These are phyloP conservation scores for Neonectria coccinea DNA, from an alignment of 2,329 filamentous ascomycete species.

Conservation along the genomic window DNA sequence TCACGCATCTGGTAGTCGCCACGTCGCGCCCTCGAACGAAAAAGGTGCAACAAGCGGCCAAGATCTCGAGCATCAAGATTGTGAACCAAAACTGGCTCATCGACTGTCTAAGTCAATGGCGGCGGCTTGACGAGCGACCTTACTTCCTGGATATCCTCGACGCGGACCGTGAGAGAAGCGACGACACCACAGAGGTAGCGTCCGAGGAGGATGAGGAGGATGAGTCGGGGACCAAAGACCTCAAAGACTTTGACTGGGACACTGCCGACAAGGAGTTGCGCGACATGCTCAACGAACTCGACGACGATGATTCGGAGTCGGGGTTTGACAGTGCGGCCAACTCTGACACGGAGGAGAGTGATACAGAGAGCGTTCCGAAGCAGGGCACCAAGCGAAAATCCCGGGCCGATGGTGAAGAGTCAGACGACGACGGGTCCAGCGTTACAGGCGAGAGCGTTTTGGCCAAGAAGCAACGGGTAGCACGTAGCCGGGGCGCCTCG, in stretches of 20 bases:
- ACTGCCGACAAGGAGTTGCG: constrained; percentile 78
- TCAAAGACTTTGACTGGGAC: constrained; percentile 71
- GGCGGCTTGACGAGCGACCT: constrained; percentile 79
- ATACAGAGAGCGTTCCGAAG: constrained; percentile 42
- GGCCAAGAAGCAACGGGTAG: constrained; percentile 64
- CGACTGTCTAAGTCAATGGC: constrained; percentile 87
- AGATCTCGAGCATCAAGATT: constrained; percentile 85
- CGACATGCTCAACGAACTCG: constrained; percentile 74
- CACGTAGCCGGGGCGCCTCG: constrained; percentile 59
- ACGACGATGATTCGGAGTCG: constrained; percentile 57
- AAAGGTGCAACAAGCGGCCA: constrained; percentile 89
- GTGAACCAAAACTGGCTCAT: constrained; percentile 92
- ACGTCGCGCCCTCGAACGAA: constrained; percentile 81
- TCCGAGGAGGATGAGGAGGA: constrained; percentile 50
- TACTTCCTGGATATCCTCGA: constrained; percentile 83
- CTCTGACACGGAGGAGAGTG: constrained; percentile 47
- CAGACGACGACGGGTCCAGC: constrained; percentile 49
- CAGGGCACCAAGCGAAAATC: constrained; percentile 52
- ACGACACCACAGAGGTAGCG: constrained; percentile 49
- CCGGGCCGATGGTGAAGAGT: constrained; percentile 47
- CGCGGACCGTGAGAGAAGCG: constrained; percentile 65
- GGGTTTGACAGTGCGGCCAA: constrained; percentile 39
- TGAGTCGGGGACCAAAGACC: constrained; percentile 54
- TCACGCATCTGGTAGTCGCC: constrained; percentile 81
- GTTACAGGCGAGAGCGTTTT: constrained; percentile 53